phyloP scores from a whole-genome alignment of 768 basidiomycete genomes.

The Mycena albidolilacea region DNA sequence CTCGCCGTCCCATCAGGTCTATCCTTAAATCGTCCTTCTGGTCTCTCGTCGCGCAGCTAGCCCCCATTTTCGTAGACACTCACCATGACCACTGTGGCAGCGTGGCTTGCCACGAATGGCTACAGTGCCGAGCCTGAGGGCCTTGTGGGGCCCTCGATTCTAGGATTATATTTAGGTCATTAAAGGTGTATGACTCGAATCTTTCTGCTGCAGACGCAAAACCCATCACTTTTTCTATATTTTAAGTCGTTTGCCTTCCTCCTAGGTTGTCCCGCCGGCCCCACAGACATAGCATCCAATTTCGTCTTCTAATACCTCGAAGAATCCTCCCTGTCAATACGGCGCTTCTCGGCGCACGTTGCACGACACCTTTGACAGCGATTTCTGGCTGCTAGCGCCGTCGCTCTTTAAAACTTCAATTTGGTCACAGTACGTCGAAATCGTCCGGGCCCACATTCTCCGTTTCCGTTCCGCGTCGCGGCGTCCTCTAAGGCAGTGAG shows the following conservation, averaged over 20 bases:
- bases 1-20: not conserved
- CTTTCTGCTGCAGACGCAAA: not conserved
- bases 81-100: not conserved
- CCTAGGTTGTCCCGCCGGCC: not conserved
- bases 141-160: not conserved
- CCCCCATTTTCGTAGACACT: not conserved
- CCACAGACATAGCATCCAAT: not conserved
- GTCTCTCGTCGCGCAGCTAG: not conserved
- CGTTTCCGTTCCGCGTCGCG: not conserved
- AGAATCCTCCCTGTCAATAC: not conserved
- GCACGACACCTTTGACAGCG: not conserved
- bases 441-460: not conserved
- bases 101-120: not conserved
- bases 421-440: not conserved
- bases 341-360: not conserved
- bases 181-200: not conserved
- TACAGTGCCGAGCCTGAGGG: conserved; percentile 7
- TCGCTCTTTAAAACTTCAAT: not conserved
- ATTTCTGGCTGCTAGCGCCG: not conserved
- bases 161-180: not conserved
- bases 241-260: not conserved
- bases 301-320: not conserved
- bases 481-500: not conserved
- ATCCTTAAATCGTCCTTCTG: not conserved
- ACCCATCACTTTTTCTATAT: not conserved